Conservation (phyloP, 177 flowering plant genomes). For the Tripterygium wilfordii region DNA sequence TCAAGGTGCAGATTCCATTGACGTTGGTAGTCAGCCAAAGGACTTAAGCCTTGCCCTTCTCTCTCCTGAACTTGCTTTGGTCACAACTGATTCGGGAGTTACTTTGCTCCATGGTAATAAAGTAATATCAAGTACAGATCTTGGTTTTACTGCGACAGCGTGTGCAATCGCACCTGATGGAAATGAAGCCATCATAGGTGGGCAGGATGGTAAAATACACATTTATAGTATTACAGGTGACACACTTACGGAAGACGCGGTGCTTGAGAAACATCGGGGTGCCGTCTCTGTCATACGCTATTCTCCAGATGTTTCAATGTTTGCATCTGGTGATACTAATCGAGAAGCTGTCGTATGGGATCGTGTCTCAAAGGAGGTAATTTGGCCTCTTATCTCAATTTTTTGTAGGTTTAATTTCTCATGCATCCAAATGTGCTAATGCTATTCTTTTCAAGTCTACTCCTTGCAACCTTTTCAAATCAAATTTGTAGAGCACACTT, state of each 20-base stretch:
- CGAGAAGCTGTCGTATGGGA: slow-evolving; percentile 98
- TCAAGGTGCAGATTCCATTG: slow-evolving; percentile 61
- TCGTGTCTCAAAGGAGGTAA: slow-evolving; percentile 68
- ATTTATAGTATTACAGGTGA: slow-evolving; percentile 71
- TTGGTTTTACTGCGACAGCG: slow-evolving; percentile 79
- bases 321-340: slow-evolving; percentile 85
- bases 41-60: slow-evolving; percentile 65
- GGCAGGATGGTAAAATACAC: slow-evolving; percentile 86
- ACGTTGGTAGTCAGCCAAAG: slow-evolving; percentile 85
- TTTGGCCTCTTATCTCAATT: neutral
- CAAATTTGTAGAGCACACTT: too few relatives aligned
- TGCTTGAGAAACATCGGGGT: slow-evolving; percentile 92
- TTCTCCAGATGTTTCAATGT: slow-evolving; percentile 91
- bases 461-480: too few relatives aligned
- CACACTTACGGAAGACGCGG: slow-evolving; percentile 68
- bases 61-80: slow-evolving; percentile 63
- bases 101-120: slow-evolving; percentile 65
- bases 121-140: slow-evolving; percentile 58
- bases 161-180: slow-evolving; percentile 82
- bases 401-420: neutral
- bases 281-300: slow-evolving; percentile 77
- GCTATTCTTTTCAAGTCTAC: too few relatives aligned
- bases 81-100: slow-evolving; percentile 79
- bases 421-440: too few relatives aligned
- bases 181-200: slow-evolving; percentile 85